Percentiles rank a stretch among this genome's conserved stretches.
phyloP scores from a whole-genome alignment of 139 green algal genomes.

The Chlamydomonas sp. region DNA sequence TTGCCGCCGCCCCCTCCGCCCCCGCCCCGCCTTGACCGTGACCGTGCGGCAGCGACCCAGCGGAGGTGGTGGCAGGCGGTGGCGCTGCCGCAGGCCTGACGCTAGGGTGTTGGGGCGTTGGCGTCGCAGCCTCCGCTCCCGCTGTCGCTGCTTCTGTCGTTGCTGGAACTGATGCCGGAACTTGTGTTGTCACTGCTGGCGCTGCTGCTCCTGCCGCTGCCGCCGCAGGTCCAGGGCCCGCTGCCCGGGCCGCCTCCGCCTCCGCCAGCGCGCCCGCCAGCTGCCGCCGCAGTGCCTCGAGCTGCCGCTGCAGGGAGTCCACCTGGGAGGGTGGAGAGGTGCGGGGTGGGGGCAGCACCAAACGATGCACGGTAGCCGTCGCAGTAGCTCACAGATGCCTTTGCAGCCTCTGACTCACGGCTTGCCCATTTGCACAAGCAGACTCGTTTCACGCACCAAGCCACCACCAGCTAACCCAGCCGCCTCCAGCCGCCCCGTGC shows the following conservation, averaged over 20 bases:
- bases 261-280: not conserved
- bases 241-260: not conserved
- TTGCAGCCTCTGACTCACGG: not conserved
- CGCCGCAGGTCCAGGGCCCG: not conserved
- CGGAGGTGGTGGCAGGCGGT: too few relatives aligned
- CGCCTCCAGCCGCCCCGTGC: not conserved
- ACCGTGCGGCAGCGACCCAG: too few relatives aligned
- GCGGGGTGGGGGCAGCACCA: too few relatives aligned
- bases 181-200: not conserved
- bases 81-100: too few relatives aligned
- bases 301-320: constrained; percentile 36
- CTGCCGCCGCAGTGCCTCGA: constrained; percentile 6
- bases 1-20: too few relatives aligned
- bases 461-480: too few relatives aligned
- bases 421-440: not conserved
- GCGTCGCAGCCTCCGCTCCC: too few relatives aligned
- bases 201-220: not conserved
- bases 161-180: too few relatives aligned
- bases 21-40: too few relatives aligned
- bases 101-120: too few relatives aligned
- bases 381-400: not conserved
- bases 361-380: not conserved
- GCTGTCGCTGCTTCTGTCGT: too few relatives aligned
- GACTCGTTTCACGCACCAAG: too few relatives aligned
- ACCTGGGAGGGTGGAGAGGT: not conserved